Conservation (phyloP, 164 flowering plant species). For the Annona squamosa region DNA sequence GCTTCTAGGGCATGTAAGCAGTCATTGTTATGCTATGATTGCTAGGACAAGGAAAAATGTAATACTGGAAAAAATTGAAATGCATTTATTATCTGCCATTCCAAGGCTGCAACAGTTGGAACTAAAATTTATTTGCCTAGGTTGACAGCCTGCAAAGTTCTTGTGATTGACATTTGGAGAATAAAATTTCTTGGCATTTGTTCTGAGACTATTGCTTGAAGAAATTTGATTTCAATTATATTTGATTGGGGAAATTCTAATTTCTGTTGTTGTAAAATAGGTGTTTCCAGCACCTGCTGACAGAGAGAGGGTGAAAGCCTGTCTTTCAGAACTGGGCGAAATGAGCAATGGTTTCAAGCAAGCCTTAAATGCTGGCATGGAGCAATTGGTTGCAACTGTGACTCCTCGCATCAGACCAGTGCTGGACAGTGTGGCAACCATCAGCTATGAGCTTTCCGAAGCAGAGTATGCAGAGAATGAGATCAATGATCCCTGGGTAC, state of each 20-base stretch:
- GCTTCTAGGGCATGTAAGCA: too few relatives aligned
- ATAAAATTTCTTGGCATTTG: too few relatives aligned
- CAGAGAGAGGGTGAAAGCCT: constrained; percentile 80
- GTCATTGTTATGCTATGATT: too few relatives aligned
- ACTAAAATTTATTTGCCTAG: too few relatives aligned
- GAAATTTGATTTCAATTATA: not conserved
- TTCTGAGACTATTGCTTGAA: not conserved
- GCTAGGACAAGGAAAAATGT: too few relatives aligned
- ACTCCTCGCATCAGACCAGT: constrained; percentile 80
- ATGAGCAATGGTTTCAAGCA: constrained; percentile 78
- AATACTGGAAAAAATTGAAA: too few relatives aligned
- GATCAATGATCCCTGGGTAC: constrained; percentile 96
- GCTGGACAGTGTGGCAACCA: constrained; percentile 67
- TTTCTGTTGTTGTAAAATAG: constrained; percentile 23
- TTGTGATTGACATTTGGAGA: too few relatives aligned
- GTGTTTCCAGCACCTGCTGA: constrained; percentile 83
- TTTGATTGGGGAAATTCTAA: not conserved
- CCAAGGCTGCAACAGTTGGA: too few relatives aligned
- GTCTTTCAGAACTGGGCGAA: constrained; percentile 78
- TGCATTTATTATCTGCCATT: too few relatives aligned
- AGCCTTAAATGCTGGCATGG: constrained; percentile 64
- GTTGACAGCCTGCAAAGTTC: too few relatives aligned
- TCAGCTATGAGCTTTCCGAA: constrained; percentile 88
- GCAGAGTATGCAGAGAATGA: constrained; percentile 92
- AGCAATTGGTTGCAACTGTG: constrained; percentile 70